Base-by-base conservation (phyloP, 805 yeast species). In the Saccharomyces eubayanus region DNA sequence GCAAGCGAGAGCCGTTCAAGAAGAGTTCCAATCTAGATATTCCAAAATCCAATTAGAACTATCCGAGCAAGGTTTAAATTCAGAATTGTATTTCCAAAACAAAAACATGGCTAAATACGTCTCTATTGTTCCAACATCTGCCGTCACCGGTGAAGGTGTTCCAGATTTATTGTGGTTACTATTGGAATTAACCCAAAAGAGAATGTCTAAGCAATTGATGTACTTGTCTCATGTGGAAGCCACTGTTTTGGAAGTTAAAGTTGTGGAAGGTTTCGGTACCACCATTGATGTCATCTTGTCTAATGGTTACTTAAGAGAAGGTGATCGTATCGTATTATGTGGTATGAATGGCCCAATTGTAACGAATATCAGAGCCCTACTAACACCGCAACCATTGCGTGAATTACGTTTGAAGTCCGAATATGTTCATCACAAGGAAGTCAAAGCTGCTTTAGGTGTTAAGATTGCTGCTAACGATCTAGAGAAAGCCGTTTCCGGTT, bases 71-170 rank as follows among this genome's bases (percentile, higher is more conserved):
- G 98, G 99, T 66, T 84, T 94, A 77, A 94, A 94, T 77, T 88
- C 98, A 53, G 99, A 95, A 75, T 80, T 94, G 59, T 94, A 94
- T 74, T 94, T 79, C 87, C 89, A 92, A 73, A 94, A 94, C 81
- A 87, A 86, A 73, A 94, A 92, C 76, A 76, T 92, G 80, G 76
- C 97, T 53, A 89, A 90, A 71, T 89, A 85, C 67, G 99, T 94
- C 53, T 90, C 97, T 40, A 87, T 94, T 64, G 96, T 94, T 47
- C 99, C 99, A 63, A 94, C 99, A 20, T 92, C 98, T 58, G 99
- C 99, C 53, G 95, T 91, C 47, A 91, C 97, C 12, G 99, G 99
- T 72, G 99, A 94, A 76, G 99, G 99, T 87, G 95, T 94, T 64
- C 99, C 99, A 50, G 99, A 94, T 82, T 80, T 94, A 76, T 82